A percentile compares a stretch with the other conserved stretches of the same genome.
Conservation (phyloP, 2,329 filamentous ascomycete genomes). For the Xylariaceae sp. region DNA sequence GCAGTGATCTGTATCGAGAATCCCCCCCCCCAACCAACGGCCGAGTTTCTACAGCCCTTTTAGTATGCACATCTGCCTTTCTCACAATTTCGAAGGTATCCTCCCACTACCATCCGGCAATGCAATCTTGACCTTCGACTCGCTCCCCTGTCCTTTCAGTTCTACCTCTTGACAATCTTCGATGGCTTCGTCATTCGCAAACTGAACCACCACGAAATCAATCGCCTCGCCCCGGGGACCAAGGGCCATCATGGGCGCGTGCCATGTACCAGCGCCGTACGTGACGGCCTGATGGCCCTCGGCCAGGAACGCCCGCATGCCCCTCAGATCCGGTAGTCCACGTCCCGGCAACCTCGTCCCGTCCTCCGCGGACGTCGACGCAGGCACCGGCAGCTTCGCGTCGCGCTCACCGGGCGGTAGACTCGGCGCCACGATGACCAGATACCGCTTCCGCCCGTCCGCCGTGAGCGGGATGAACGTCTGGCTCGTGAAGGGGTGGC, state of each 20-base stretch:
- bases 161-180: constrained; percentile 86
- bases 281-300: constrained; percentile 78
- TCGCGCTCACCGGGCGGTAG: constrained; percentile 42
- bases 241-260: constrained; percentile 91
- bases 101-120: constrained; percentile 7
- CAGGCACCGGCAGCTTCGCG: constrained; percentile 36
- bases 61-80: background rate
- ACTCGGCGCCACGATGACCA: constrained; percentile 86
- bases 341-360: constrained; percentile 48
- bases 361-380: constrained; percentile 13
- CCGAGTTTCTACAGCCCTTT: too few species aligned
- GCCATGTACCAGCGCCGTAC: constrained; percentile 88
- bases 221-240: constrained; percentile 56
- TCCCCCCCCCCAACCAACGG: too few species aligned
- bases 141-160: constrained; percentile 31
- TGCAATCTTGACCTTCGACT: constrained; percentile 17
- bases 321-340: constrained; percentile 67
- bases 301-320: constrained; percentile 74
- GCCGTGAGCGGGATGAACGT: constrained; percentile 75
- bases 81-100: constrained; percentile 7
- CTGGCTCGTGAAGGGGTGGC: constrained; percentile 92
- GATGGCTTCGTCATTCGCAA: constrained; percentile 71
- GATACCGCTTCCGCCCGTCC: constrained; percentile 52
- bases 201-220: constrained; percentile 88
- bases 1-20: too few species aligned